phyloP scores from a whole-genome alignment of 768 basidiomycete species.

The Leccinum disarticulatum region DNA sequence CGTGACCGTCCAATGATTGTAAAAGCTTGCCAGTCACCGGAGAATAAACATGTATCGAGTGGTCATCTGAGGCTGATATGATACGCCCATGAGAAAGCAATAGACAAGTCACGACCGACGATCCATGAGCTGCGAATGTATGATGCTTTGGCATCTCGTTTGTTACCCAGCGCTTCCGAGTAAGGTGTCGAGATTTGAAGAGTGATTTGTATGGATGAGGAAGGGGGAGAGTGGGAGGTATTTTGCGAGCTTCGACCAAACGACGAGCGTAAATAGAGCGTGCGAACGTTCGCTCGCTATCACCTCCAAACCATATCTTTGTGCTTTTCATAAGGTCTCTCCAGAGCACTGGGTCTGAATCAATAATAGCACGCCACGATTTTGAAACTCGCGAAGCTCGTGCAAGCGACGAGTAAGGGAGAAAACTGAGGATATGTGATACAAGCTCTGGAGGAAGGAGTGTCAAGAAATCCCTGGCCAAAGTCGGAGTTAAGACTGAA shows the following conservation, averaged over 20 bases:
- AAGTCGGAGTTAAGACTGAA: conserved; percentile 82
- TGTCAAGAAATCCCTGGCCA: conserved; percentile 93
- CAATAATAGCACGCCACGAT: conserved; percentile 89
- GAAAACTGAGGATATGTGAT: conserved; percentile 81
- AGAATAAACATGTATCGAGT: conserved; percentile 93
- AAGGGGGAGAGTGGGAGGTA: conserved; percentile 56
- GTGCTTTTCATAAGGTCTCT: conserved; percentile 79
- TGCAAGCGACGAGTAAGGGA: conserved; percentile 79
- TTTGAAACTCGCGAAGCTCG: conserved; percentile 87
- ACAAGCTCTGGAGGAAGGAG: conserved; percentile 91
- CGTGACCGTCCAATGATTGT: conserved; percentile 81
- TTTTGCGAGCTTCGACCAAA: conserved; percentile 37
- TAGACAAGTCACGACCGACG: conserved; percentile 92
- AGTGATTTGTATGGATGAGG: conserved; percentile 90
- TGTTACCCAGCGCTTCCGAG: conserved; percentile 76
- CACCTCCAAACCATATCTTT: conserved; percentile 86
- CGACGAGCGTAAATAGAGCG: conserved; percentile 66
- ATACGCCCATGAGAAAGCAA: conserved; percentile 94
- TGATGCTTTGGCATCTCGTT: conserved; percentile 71
- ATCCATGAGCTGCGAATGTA: conserved; percentile 85
- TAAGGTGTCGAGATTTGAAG: conserved; percentile 87
- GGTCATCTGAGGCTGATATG: conserved; percentile 96
- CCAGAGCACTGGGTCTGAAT: conserved; percentile 90
- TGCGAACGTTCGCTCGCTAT: conserved; percentile 80
- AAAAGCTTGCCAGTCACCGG: conserved; percentile 78